phyloP scores from a whole-genome alignment of 2,329 filamentous ascomycete species.

The Arthroderma sp. region DNA sequence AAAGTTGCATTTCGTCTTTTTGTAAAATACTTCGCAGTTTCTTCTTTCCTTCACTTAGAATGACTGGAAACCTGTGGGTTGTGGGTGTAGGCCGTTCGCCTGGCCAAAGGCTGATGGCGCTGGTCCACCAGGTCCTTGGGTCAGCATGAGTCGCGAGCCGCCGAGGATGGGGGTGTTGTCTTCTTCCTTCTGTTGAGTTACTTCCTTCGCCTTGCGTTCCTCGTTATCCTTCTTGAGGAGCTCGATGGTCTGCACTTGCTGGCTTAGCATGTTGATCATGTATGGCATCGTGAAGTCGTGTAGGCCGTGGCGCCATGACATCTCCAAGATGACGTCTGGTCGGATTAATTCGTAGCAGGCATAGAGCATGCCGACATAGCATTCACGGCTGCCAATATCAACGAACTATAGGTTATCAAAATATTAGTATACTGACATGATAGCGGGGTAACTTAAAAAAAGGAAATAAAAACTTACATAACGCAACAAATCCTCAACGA shows the following conservation, averaged over 20 bases:
- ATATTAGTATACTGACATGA: background rate
- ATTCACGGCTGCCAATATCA: conserved; percentile 96
- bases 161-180: conserved; percentile 90
- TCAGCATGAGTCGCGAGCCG: conserved; percentile 82
- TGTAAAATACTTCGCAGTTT: background rate
- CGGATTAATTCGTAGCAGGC: conserved; percentile 95
- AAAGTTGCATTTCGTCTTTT: no score
- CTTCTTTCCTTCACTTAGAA: conserved; percentile 27
- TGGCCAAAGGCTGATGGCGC: conserved; percentile 51
- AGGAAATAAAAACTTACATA: conserved; percentile 60
- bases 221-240: conserved; percentile 90
- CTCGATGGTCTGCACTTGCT: conserved; percentile 78
- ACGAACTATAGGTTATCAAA: conserved; percentile 56
- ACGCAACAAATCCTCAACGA: conserved; percentile 88
- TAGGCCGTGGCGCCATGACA: conserved; percentile 92
- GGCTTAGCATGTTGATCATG: conserved; percentile 95
- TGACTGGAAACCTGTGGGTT: conserved; percentile 63
- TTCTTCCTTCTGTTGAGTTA: conserved; percentile 73
- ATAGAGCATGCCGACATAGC: conserved; percentile 99
- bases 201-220: conserved; percentile 62
- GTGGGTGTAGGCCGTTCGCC: conserved; percentile 77
- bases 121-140: conserved; percentile 58
- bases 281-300: conserved; percentile 98
- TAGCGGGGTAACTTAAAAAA: background rate
- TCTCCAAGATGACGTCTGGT: conserved; percentile 81